Evolutionary conservation across 1,284 basidiomycete genomes (phyloP).

Genomic region (Coniophora puteana): DNA sequence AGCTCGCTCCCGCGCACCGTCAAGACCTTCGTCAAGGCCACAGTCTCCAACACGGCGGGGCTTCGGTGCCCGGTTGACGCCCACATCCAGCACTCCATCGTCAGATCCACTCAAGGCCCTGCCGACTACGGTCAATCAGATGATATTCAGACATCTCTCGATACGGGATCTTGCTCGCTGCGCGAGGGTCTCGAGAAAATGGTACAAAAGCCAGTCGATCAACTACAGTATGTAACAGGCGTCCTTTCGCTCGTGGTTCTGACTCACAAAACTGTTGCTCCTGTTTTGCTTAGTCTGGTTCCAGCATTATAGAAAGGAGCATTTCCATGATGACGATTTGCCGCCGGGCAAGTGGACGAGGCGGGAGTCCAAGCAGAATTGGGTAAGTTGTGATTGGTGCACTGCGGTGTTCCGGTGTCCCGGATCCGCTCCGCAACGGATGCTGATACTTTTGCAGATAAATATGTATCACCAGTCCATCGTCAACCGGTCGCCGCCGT

Average conservation of each 20-base stretch:
- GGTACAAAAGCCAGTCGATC: slow-evolving; percentile 82
- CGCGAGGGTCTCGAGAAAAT: slow-evolving; percentile 78
- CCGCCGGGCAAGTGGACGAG: slow-evolving; percentile 85
- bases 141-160: slow-evolving; percentile 67
- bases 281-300: slow-evolving; percentile 72
- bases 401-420: background rate
- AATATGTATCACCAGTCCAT: slow-evolving; percentile 48
- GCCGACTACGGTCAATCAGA: slow-evolving; percentile 77
- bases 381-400: slow-evolving; percentile 45
- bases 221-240: slow-evolving; percentile 77
- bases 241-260: background rate
- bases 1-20: slow-evolving; percentile 46
- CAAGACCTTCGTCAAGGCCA: slow-evolving; percentile 42
- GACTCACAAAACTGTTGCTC: slow-evolving; percentile 1
- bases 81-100: slow-evolving; percentile 31
- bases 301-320: slow-evolving; percentile 77
- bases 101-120: slow-evolving; percentile 67
- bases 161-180: slow-evolving; percentile 71
- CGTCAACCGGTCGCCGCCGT: slow-evolving; percentile 39
- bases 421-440: slow-evolving; percentile 5
- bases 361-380: slow-evolving; percentile 81
- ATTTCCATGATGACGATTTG: slow-evolving; percentile 71
- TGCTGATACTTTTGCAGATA: slow-evolving; percentile 37
- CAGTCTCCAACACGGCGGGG: slow-evolving; percentile 55
- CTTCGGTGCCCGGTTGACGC: slow-evolving; percentile 38